phyloP scores from a whole-genome alignment of 176 grass and related monocot species.

The Saccharum spontaneum region DNA sequence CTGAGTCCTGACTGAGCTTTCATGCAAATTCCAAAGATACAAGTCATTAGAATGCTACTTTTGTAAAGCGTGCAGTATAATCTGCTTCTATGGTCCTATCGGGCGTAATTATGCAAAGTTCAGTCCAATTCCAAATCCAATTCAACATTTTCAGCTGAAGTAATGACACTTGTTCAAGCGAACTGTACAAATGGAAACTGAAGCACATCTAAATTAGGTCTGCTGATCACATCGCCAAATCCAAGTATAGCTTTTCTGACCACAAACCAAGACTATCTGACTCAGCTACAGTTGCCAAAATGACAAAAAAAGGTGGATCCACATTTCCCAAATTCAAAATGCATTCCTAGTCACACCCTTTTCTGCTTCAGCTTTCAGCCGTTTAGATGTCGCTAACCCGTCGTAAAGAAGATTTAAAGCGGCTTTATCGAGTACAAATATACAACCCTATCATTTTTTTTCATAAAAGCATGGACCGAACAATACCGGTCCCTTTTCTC shows the following conservation, averaged over 20 bases:
- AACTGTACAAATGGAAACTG: neutral
- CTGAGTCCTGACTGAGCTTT: neutral
- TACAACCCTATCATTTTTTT: neutral
- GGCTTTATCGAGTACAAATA: neutral
- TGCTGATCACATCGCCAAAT: neutral
- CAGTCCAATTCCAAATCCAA: neutral
- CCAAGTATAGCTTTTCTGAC: slow-evolving; percentile 3
- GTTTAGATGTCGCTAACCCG: slow-evolving; percentile 26
- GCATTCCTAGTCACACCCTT: neutral
- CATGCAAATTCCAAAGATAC: neutral
- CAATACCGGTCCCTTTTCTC: neutral
- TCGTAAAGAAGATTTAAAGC: slow-evolving; percentile 17
- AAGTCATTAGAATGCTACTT: neutral
- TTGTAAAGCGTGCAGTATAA: neutral
- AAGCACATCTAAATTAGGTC: neutral
- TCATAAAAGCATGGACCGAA: neutral
- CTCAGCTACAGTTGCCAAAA: neutral
- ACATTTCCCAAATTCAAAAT: neutral
- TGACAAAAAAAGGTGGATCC: neutral
- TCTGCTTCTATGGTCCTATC: neutral
- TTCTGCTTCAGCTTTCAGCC: neutral
- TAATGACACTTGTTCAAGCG: neutral
- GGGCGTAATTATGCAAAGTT: neutral
- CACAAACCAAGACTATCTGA: neutral
- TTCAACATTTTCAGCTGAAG: neutral